phyloP scores from a whole-genome alignment of 2,329 filamentous ascomycete genomes.

The Arthrobotrys megalospora region DNA sequence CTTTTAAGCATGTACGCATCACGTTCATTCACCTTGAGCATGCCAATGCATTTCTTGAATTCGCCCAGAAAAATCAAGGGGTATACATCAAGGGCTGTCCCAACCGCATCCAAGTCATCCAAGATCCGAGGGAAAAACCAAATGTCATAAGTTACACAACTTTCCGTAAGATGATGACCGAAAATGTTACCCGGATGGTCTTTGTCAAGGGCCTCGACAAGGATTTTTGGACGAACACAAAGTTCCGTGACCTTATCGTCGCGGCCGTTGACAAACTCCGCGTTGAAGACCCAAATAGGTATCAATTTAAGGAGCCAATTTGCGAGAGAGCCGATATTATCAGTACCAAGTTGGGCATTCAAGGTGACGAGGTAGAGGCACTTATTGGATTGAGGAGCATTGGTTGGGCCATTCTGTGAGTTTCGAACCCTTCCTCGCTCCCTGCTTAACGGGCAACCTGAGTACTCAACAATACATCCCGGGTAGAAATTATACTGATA shows the following conservation, averaged over 20 bases:
- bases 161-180: constrained; percentile 55
- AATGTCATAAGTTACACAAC: constrained; percentile 31
- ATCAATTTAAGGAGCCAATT: constrained; percentile 18
- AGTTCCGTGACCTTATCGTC: constrained; percentile 41
- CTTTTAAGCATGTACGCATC: constrained; percentile 22
- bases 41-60: constrained; percentile 28
- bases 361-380: constrained; percentile 12
- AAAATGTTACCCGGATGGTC: constrained; percentile 44
- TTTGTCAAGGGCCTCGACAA: constrained; percentile 20
- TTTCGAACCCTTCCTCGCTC: neutral
- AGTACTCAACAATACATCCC: neutral
- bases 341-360: constrained; percentile 11
- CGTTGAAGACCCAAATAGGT: constrained; percentile 39
- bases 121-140: constrained; percentile 12
- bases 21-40: constrained; percentile 48
- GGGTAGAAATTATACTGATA: constrained; percentile 10
- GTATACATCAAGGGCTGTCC: constrained; percentile 29
- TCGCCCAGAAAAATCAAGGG: constrained; percentile 30
- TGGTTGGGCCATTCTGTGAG: constrained; percentile 45
- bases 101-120: constrained; percentile 31
- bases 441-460: neutral
- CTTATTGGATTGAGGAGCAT: constrained; percentile 39
- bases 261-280: constrained; percentile 34
- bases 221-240: constrained; percentile 34
- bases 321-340: constrained; percentile 24